These are phyloP conservation scores for Nakazawaea pomicola DNA, from an alignment of 805 yeast species.

Conservation along the genomic window DNA sequence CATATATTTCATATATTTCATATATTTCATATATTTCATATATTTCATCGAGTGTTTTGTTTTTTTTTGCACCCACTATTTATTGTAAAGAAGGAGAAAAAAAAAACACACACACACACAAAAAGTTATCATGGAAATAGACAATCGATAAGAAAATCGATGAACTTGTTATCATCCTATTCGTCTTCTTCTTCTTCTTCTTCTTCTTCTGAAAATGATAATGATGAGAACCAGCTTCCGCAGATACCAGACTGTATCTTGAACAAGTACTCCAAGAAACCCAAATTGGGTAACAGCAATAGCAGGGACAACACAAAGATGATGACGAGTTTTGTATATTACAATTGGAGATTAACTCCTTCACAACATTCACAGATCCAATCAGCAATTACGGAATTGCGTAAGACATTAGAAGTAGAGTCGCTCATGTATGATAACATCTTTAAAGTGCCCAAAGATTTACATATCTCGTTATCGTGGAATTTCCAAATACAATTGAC, in stretches of 20 bases:
- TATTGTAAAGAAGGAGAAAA: not conserved
- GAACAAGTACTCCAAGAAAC: not conserved
- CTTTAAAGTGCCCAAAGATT: not conserved
- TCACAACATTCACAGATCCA: too few relatives aligned
- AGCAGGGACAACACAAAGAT: not conserved
- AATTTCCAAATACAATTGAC: constrained; percentile 1
- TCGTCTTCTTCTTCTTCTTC: too few relatives aligned
- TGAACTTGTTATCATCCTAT: not conserved
- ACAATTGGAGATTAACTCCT: constrained; percentile 2
- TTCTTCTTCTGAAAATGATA: not conserved
- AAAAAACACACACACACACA: not conserved
- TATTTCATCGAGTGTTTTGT: too few relatives aligned
- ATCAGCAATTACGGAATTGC: not conserved
- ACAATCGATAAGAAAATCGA: too few relatives aligned
- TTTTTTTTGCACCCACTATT: too few relatives aligned
- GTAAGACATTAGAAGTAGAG: not conserved
- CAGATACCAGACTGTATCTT: not conserved
- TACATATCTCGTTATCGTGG: constrained; percentile 7
- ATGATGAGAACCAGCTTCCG: not conserved
- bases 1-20: too few relatives aligned
- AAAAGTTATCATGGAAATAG: not conserved
- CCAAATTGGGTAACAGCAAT: not conserved
- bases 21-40: too few relatives aligned
- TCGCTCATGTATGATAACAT: not conserved
- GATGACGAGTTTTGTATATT: constrained; percentile 1